Evolutionary conservation across 2,329 filamentous ascomycete species (phyloP).

Genomic region (Simplicillium sp.): DNA sequence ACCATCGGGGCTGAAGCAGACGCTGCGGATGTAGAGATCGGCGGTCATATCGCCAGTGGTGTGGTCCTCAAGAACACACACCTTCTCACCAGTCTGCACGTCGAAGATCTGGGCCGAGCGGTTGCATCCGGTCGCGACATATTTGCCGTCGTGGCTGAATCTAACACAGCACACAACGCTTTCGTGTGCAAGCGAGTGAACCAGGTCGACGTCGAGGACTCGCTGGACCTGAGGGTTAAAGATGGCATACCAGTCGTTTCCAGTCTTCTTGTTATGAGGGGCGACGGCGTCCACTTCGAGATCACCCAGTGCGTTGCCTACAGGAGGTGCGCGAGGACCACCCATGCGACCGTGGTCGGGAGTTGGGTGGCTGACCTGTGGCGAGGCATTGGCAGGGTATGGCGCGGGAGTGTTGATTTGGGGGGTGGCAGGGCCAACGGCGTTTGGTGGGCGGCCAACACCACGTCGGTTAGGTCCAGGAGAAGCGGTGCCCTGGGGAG

Average conservation of each 20-base stretch:
- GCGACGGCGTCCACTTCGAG: slow-evolving; percentile 80
- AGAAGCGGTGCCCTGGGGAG: slow-evolving; percentile 75
- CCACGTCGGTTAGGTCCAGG: slow-evolving; percentile 74
- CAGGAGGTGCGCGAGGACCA: slow-evolving; percentile 37
- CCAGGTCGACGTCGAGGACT: slow-evolving; percentile 83
- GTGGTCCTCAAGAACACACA: slow-evolving; percentile 85
- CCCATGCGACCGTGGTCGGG: slow-evolving; percentile 51
- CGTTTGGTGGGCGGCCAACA: slow-evolving; percentile 54
- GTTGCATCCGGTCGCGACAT: slow-evolving; percentile 94
- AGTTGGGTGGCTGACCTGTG: slow-evolving; percentile 79
- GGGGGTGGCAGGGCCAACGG: slow-evolving; percentile 69
- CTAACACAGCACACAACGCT: slow-evolving; percentile 97
- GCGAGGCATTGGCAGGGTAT: slow-evolving; percentile 76
- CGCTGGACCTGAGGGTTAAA: slow-evolving; percentile 91
- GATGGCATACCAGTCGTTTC: slow-evolving; percentile 89
- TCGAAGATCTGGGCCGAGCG: slow-evolving; percentile 99
- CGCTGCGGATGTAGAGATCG: slow-evolving; percentile 93
- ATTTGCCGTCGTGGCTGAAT: slow-evolving; percentile 93
- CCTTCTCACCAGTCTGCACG: slow-evolving; percentile 74
- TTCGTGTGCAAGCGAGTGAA: slow-evolving; percentile 87
- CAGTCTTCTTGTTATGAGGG: slow-evolving; percentile 78
- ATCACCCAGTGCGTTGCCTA: slow-evolving; percentile 65
- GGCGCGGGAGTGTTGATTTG: slow-evolving; percentile 84
- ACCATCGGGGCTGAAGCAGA: slow-evolving; percentile 97
- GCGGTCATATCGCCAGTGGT: slow-evolving; percentile 70